Conservation (phyloP, 2,329 filamentous ascomycete genomes). For the Fusarium sp. region DNA sequence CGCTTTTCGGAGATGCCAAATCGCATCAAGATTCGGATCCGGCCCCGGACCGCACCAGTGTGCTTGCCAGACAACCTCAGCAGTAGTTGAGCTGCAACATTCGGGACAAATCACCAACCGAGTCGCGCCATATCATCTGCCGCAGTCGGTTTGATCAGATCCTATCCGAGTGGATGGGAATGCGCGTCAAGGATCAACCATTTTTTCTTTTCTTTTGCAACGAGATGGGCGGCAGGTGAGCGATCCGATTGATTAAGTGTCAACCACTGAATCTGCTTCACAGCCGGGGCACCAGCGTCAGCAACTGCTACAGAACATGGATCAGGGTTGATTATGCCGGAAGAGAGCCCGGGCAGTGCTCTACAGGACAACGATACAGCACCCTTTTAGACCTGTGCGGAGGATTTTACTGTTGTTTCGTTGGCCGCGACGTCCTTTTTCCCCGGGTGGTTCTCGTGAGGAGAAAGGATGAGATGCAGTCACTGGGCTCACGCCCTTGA, state of each 20-base stretch:
- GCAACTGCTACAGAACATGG: constrained; percentile 15
- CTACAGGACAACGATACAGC: constrained; percentile 1
- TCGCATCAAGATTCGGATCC: not conserved
- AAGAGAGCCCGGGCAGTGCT: constrained; percentile 1
- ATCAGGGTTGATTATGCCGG: constrained; percentile 8
- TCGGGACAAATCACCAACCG: not conserved
- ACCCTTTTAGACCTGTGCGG: constrained; percentile 11
- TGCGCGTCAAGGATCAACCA: not conserved
- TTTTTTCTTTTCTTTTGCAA: not conserved
- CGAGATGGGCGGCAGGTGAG: not conserved
- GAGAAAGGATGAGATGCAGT: constrained; percentile 21
- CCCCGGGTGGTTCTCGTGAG: constrained; percentile 33
- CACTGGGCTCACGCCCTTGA: not conserved
- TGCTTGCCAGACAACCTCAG: not conserved
- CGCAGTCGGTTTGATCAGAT: not conserved
- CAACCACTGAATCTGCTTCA: constrained; percentile 15
- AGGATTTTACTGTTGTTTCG: constrained; percentile 22
- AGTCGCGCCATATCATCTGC: not conserved
- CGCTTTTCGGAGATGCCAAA: not conserved
- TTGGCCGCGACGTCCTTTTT: constrained; percentile 19
- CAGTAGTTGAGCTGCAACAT: not conserved
- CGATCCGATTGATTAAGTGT: not conserved
- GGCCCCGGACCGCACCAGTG: not conserved
- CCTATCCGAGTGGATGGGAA: not conserved
- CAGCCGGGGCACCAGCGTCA: constrained; percentile 4